Evolutionary conservation across 768 basidiomycete genomes (phyloP), one percentile per base, ranked within the genome.

Genomic region (Neoboletus magnificus): DNA sequence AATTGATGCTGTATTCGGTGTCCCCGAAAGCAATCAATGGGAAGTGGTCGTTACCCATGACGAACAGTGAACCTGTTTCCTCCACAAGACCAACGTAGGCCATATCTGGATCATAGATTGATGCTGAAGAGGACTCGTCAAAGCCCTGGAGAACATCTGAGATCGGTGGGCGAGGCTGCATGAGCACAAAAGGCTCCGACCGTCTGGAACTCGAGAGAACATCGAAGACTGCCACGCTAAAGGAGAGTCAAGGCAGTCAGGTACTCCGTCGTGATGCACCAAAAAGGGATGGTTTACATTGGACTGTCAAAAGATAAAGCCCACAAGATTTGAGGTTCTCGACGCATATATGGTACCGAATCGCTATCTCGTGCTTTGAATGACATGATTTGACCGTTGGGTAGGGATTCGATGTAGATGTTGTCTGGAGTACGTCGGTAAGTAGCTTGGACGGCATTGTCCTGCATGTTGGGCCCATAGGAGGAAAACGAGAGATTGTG

Each of bases 391-490:
- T 87, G 82, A 29, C 93, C 93, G 33, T 84, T 86, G 10, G 91
- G 85, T 3, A 90, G 76, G 27, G 88, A 81, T 63, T 94, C 91
- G 42, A 93, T 81, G 71, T 96, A 96, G 27, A 78, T 73, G 56
- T 87, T 81, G 69, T 97, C 93, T 37, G 85, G 83, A 2, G 91
- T 88, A 36, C 80, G 84, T 8, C 78, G 79, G 75, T 96, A 98
- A 11, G 82, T 69, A 5, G 82, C 73, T 66, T 96, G 94, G 13
- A 86, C 64, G 9, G 80, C 73, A 59, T 81, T 83, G 67, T 95
- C 91, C 70, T 88, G 85, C 66, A 89, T 93, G 69, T 95, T 95
- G 6, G 96, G 93, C 0, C 93, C 92, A 70, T 98, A 98, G 0
- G 87, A 83, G 0, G 95, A 96, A 71, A 94, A 97, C 0, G 86